Evolutionary conservation across 2,329 filamentous ascomycete genomes (phyloP).

Genomic region (Amauroascus verrucosus): DNA sequence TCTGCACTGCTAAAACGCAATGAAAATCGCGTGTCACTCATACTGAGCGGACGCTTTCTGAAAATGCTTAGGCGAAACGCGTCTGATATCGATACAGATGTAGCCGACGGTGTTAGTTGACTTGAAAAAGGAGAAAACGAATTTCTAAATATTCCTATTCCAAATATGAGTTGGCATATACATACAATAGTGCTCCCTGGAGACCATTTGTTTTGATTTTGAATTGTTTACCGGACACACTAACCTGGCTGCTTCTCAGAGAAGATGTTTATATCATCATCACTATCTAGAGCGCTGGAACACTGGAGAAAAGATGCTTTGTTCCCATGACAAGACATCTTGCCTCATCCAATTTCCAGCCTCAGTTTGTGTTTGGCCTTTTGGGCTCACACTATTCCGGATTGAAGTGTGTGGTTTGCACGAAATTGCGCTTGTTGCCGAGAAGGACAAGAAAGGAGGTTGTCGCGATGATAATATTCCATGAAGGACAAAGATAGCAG

Average conservation of each 20-base stretch:
- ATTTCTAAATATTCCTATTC: background rate
- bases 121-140: constrained; percentile 1
- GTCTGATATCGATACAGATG: constrained; percentile 2
- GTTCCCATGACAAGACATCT: constrained; percentile 10
- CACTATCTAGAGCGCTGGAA: constrained; percentile 5
- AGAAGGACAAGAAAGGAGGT: background rate
- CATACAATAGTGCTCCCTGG: background rate
- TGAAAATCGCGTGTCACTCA: constrained; percentile 20
- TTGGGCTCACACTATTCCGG: background rate
- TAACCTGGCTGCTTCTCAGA: constrained; percentile 7
- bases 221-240: background rate
- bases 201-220: background rate
- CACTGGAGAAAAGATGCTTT: constrained; percentile 11
- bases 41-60: constrained; percentile 22
- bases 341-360: background rate
- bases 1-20: constrained; percentile 10
- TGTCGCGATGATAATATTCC: background rate
- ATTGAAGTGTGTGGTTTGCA: background rate
- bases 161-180: background rate
- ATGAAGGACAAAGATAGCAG: background rate
- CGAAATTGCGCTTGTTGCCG: constrained; percentile 1
- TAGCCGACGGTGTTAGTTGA: background rate
- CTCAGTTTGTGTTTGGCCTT: background rate
- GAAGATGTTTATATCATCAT: constrained; percentile 3
- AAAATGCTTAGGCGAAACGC: constrained; percentile 1